Evolutionary conservation across 305 asterid species (phyloP).

Genomic region (Fraxinus angustifolia): DNA sequence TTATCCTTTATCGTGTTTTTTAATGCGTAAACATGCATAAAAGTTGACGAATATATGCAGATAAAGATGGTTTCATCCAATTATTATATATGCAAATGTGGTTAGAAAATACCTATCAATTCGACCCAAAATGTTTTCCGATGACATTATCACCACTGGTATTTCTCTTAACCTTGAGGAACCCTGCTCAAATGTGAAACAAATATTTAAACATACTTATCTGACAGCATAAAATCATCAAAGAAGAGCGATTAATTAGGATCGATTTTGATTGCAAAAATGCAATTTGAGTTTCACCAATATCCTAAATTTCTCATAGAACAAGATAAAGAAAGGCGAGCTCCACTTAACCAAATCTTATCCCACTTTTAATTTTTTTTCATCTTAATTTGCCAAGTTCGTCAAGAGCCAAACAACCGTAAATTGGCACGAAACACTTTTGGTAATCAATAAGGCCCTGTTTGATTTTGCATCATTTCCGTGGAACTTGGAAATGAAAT

Average conservation of each 20-base stretch:
- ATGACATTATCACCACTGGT: conserved; percentile 91
- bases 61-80: background rate
- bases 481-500: too few species aligned
- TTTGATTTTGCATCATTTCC: too few species aligned
- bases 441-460: too few species aligned
- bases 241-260: background rate
- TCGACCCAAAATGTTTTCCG: conserved; percentile 68
- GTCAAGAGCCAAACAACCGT: background rate
- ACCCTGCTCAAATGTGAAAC: conserved; percentile 39
- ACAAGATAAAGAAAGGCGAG: background rate
- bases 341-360: background rate
- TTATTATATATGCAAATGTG: background rate
- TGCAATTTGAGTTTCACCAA: background rate
- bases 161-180: conserved; percentile 61
- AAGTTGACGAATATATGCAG: background rate
- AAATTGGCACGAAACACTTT: too few species aligned
- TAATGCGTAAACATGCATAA: background rate
- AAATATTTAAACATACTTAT: background rate
- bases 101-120: conserved; percentile 58
- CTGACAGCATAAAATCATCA: background rate
- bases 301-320: background rate
- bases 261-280: background rate
- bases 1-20: background rate
- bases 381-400: background rate
- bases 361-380: background rate